phyloP scores from a whole-genome alignment of 176 grass and related monocot genomes.

The Rhynchospora tenuis region DNA sequence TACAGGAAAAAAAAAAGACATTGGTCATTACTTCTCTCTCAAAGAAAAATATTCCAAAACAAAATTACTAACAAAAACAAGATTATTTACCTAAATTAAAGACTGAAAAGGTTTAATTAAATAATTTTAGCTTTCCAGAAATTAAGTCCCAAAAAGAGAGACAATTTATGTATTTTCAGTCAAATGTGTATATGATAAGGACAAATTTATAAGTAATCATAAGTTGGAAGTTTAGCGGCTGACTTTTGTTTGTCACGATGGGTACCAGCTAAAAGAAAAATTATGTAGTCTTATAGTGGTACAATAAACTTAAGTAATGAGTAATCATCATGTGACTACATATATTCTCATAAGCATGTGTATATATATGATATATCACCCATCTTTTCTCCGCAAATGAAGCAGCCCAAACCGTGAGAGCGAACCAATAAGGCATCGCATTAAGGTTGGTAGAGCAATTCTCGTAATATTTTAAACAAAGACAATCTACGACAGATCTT shows the following conservation, averaged over 20 bases:
- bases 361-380: slow-evolving; percentile 4
- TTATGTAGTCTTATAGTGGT: background rate
- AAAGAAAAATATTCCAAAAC: too few species aligned
- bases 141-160: background rate
- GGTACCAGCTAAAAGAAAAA: background rate
- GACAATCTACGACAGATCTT: background rate
- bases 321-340: background rate
- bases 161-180: background rate
- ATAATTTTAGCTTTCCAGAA: background rate
- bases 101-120: background rate
- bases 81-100: background rate
- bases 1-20: too few species aligned
- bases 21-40: too few species aligned
- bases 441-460: background rate
- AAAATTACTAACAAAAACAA: background rate
- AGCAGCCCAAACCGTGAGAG: background rate
- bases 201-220: slow-evolving; percentile 10
- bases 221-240: background rate
- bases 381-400: slow-evolving; percentile 30
- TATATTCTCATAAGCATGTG: background rate
- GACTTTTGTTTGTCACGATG: slow-evolving; percentile 14
- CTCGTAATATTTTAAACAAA: background rate
- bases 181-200: background rate
- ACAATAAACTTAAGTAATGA: slow-evolving; percentile 6
- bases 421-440: background rate